Evolutionary conservation across 2,329 filamentous ascomycete genomes (phyloP), one percentile per base, ranked within the genome.

Genomic region (Colletotrichum nymphaeae): DNA sequence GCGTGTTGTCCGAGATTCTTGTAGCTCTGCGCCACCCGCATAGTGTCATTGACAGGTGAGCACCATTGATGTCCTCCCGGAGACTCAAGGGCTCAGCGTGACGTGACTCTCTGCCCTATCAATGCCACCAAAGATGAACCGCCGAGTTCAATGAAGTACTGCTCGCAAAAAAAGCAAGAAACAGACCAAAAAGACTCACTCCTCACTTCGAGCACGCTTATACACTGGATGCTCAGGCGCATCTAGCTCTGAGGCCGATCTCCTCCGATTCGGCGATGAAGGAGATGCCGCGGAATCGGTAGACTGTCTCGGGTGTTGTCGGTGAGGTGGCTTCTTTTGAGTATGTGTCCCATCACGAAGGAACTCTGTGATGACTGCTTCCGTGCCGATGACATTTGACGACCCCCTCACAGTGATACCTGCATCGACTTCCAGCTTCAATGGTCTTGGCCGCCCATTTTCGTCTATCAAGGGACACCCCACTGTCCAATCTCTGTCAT

Each of bases 391-490:
- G 14, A 87, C 75, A 65, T 89, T 89, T 12, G 81, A 80, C 2
- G 79, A 75, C 0, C 87, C 87, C 49, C 84, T 79, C 19, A 88
- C 81, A 9, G 80, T 83, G 24, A 88, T 76, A 19, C 86, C 84
- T 2, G 88, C 85, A 26, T 85, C 83, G 14, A 90, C 82, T 30
- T 83, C 79, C 37, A 88, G 80, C 28, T 78, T 79, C 55, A 88
- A 76, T 1, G 84, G 84, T 14, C 86, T 78, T 5, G 83, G 83
- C 26, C 79, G 80, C 19, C 86, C 85, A 12, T 86, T 79, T 65
- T 84, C 83, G 66, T 87, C 83, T 53, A 86, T 83, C 86, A 88
- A 86, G 49, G 85, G 85, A 16, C 86, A 81, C 11, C 83, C 84
- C 4, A 80, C 79, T 76, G 83, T 83, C 73, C 83, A 83, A 32